phyloP scores from a whole-genome alignment of 2,329 filamentous ascomycete genomes.

The Domatiomyces globalis region DNA sequence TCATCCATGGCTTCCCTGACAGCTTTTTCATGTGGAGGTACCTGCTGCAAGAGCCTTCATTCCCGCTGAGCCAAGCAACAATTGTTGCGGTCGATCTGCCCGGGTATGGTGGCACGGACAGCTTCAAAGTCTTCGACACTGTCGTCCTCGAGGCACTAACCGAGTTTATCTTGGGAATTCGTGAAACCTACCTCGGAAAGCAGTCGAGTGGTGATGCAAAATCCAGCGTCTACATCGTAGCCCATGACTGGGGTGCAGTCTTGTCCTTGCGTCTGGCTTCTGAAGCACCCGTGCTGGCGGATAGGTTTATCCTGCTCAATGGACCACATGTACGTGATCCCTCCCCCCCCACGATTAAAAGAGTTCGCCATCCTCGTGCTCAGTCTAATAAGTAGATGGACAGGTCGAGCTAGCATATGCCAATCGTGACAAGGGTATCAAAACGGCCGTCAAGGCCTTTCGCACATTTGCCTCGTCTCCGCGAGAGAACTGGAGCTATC shows the following conservation, averaged over 20 bases:
- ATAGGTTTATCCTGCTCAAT: slow-evolving; percentile 42
- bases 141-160: slow-evolving; percentile 39
- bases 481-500: slow-evolving; percentile 29
- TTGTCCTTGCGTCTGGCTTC: slow-evolving; percentile 42
- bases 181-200: slow-evolving; percentile 27
- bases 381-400: background rate
- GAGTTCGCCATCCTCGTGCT: too few relatives aligned
- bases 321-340: slow-evolving; percentile 36
- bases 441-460: slow-evolving; percentile 37
- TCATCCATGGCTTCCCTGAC: slow-evolving; percentile 48
- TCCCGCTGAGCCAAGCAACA: slow-evolving; percentile 28
- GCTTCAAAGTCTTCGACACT: slow-evolving; percentile 35
- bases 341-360: too few relatives aligned
- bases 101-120: slow-evolving; percentile 45
- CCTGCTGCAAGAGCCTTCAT: slow-evolving; percentile 29
- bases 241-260: slow-evolving; percentile 42
- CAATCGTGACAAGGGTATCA: slow-evolving; percentile 29
- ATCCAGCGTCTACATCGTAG: slow-evolving; percentile 32
- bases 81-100: slow-evolving; percentile 44
- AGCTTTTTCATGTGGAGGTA: slow-evolving; percentile 42
- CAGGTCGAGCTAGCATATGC: slow-evolving; percentile 30
- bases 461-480: slow-evolving; percentile 34
- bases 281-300: slow-evolving; percentile 42
- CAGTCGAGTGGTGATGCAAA: slow-evolving; percentile 22
- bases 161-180: slow-evolving; percentile 39